Evolutionary conservation across 1,284 basidiomycete genomes (phyloP).

Genomic region (Boletus mariae): DNA sequence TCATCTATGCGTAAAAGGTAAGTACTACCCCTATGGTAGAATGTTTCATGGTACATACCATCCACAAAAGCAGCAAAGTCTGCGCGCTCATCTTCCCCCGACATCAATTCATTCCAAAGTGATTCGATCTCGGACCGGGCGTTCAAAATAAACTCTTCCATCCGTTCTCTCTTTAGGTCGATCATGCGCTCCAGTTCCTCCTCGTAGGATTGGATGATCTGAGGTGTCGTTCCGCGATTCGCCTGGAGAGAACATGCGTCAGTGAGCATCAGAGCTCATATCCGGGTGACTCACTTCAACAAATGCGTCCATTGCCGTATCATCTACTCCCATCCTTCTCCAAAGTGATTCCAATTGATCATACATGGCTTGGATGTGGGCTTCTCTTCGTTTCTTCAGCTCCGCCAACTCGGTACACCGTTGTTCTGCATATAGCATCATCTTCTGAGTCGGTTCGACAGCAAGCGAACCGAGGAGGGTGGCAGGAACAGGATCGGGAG

Average conservation of each 20-base stretch:
- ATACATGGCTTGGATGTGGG: constrained; percentile 81
- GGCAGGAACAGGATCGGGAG: constrained; percentile 33
- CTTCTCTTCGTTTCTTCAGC: constrained; percentile 64
- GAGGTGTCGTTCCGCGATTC: constrained; percentile 73
- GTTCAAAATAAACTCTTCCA: constrained; percentile 82
- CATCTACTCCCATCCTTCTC: constrained; percentile 70
- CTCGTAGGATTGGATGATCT: constrained; percentile 77
- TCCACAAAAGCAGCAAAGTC: constrained; percentile 79
- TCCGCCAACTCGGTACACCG: constrained; percentile 62
- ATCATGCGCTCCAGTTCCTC: constrained; percentile 89
- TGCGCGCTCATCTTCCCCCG: constrained; percentile 79
- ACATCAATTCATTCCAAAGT: constrained; percentile 86
- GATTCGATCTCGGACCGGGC: constrained; percentile 79
- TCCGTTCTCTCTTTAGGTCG: constrained; percentile 82
- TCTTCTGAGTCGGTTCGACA: constrained; percentile 63
- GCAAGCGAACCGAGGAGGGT: constrained; percentile 45
- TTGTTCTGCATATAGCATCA: constrained; percentile 61
- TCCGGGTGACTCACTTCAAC: constrained; percentile 51
- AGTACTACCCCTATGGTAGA: background rate
- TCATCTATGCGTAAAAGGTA: constrained; percentile 55
- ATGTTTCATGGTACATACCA: constrained; percentile 46
- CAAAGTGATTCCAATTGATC: constrained; percentile 82
- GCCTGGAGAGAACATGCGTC: constrained; percentile 19
- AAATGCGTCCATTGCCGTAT: constrained; percentile 76
- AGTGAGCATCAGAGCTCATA: background rate